Conservation (phyloP, 129 eudicot genomes). For the Rutidosis leptorrhynchoides region DNA sequence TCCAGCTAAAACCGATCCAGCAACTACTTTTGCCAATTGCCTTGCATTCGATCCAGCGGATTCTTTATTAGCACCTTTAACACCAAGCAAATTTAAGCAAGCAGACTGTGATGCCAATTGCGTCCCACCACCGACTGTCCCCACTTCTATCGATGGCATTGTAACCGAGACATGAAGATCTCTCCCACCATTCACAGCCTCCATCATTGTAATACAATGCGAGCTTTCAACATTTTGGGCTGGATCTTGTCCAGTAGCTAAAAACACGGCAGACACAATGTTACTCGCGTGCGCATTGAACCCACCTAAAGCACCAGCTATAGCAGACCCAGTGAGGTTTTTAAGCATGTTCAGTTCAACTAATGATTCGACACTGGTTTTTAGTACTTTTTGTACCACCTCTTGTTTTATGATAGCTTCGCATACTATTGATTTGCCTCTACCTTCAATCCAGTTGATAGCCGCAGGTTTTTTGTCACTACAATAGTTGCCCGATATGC, state of each 20-base stretch:
- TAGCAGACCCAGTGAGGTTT: conserved; percentile 62
- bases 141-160: conserved; percentile 83
- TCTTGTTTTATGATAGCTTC: conserved; percentile 27
- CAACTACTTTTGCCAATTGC: conserved; percentile 55
- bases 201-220: conserved; percentile 74
- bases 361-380: conserved; percentile 44
- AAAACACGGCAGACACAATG: conserved; percentile 53
- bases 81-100: conserved; percentile 67
- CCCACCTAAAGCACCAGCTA: conserved; percentile 77
- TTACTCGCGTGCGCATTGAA: conserved; percentile 79
- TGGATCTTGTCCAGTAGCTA: conserved; percentile 75
- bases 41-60: conserved; percentile 56
- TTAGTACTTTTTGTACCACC: conserved; percentile 55
- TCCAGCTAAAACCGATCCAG: conserved; percentile 66
- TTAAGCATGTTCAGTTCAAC: conserved; percentile 77
- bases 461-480: not conserved
- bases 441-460: not conserved
- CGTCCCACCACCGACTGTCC: conserved; percentile 78
- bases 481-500: not conserved
- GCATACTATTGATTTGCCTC: not conserved
- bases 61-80: conserved; percentile 63
- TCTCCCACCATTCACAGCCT: conserved; percentile 55
- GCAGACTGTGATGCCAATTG: conserved; percentile 75
- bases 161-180: conserved; percentile 71
- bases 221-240: conserved; percentile 78